phyloP scores from a whole-genome alignment of 106 monocot species.

The Triglochin maritima region DNA sequence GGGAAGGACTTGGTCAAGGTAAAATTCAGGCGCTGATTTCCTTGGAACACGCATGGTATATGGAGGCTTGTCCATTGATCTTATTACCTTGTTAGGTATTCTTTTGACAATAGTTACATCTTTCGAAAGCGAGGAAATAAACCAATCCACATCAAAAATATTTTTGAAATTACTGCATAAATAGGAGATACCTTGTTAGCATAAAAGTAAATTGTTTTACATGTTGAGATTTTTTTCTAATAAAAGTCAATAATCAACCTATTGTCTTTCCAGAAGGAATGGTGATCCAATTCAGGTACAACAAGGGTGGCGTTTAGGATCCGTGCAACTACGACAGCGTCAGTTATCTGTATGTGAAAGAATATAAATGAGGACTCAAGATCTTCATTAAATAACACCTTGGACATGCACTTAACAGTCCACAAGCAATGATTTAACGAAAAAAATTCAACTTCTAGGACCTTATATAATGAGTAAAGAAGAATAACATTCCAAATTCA shows the following conservation, averaged over 20 bases:
- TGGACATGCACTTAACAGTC: no score
- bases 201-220: background rate
- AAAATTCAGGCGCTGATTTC: constrained; percentile 68
- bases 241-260: constrained; percentile 28
- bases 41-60: constrained; percentile 83
- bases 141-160: constrained; percentile 84
- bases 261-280: constrained; percentile 95
- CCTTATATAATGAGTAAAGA: no score
- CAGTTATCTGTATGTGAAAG: constrained; percentile 47
- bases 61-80: constrained; percentile 83
- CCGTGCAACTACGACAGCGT: constrained; percentile 90
- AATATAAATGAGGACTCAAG: background rate
- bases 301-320: constrained; percentile 94
- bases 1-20: constrained; percentile 67
- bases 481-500: no score
- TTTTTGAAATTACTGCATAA: constrained; percentile 61
- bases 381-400: no score
- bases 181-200: background rate
- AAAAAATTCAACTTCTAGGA: no score
- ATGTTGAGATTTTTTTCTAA: no score
- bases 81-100: constrained; percentile 66
- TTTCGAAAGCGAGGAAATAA: constrained; percentile 58
- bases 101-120: constrained; percentile 66
- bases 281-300: constrained; percentile 81
- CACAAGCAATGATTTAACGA: no score